Base-by-base conservation (phyloP, 1,139 yeast species). In the Yamadazyma diospyri region DNA sequence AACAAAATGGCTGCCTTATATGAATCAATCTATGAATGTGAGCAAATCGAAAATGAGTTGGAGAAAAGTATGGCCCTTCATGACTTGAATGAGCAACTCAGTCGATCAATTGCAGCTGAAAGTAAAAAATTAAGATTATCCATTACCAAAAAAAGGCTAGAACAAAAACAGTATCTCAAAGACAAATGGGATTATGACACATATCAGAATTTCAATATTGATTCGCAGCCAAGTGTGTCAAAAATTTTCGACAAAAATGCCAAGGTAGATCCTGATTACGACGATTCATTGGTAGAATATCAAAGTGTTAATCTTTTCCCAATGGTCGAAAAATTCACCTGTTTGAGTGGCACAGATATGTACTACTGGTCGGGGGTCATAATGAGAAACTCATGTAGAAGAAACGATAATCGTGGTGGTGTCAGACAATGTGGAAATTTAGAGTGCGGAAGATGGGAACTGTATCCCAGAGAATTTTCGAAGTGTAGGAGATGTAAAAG, bases 311-410 rank as follows among this genome's bases (percentile, higher is more conserved):
- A 92, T 53, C 64, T 89, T 18, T 92, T 92, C 61, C 95, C 95
- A 10, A 61, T 92, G 41, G 97, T 89, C 27, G 98, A 92, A 57
- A 81, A 83, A 53, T 89, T 86, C 56, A 92, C 97, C 0, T 80
- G 84, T 35, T 76, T 78, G 42, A 67, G 77, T 16, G 73, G 75
- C 23, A 75, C 81, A 28, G 97, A 88, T 47, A 78, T 88, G 69
- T 83, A 84, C 47, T 88, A 89, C 59, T 92, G 98, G 98, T 87
- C 97, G 3, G 95, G 96, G 4, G 95, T 89, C 11, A 87, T 89
- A 30, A 92, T 92, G 92, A 72, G 97, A 40, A 92, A 92, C 56
- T 86, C 96, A 1, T 89, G 96, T 55, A 74, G 97, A 38, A 79
- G 92, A 51, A 94, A 89, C 55, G 97, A 89, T 53, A 58, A 70